Conservation (phyloP, 2,329 filamentous ascomycete genomes). For the Coniochaeta hoffmannii region DNA sequence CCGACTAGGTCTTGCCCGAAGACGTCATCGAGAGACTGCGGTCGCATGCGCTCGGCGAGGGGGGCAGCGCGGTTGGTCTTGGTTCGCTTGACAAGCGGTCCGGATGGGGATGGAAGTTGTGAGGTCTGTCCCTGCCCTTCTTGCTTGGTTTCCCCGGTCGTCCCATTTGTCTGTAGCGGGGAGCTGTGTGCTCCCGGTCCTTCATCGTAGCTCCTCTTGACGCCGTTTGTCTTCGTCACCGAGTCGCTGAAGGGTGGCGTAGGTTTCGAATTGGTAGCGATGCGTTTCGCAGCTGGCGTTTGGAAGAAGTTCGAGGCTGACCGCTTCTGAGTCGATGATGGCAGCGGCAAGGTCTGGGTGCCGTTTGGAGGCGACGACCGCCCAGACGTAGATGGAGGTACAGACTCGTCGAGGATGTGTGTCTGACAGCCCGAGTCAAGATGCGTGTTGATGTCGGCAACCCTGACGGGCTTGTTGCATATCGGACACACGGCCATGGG, state of each 20-base stretch:
- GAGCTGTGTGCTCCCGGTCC: slow-evolving; percentile 33
- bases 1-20: slow-evolving; percentile 90
- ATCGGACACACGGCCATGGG: slow-evolving; percentile 70
- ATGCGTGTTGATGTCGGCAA: slow-evolving; percentile 77
- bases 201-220: slow-evolving; percentile 48
- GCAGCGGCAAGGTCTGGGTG: slow-evolving; percentile 23
- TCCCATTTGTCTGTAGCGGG: slow-evolving; percentile 7
- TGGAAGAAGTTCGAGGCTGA: slow-evolving; percentile 54
- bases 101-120: slow-evolving; percentile 8
- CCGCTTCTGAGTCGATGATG: slow-evolving; percentile 42
- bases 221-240: slow-evolving; percentile 24
- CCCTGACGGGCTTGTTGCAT: slow-evolving; percentile 65
- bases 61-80: slow-evolving; percentile 70
- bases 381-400: slow-evolving; percentile 20
- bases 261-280: slow-evolving; percentile 25
- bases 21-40: slow-evolving; percentile 74
- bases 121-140: slow-evolving; percentile 1
- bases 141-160: slow-evolving; percentile 5
- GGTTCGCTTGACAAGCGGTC: slow-evolving; percentile 51
- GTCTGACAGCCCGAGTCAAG: slow-evolving; percentile 75
- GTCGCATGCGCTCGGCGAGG: slow-evolving; percentile 89
- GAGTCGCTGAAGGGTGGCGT: slow-evolving; percentile 22
- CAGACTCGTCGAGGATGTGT: slow-evolving; percentile 48
- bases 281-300: slow-evolving; percentile 50
- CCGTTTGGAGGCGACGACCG: slow-evolving; percentile 24